Percentiles rank a stretch among this genome's conserved stretches.
Conservation (phyloP, 805 yeast genomes). For the Starmerella ratchasimensis region DNA sequence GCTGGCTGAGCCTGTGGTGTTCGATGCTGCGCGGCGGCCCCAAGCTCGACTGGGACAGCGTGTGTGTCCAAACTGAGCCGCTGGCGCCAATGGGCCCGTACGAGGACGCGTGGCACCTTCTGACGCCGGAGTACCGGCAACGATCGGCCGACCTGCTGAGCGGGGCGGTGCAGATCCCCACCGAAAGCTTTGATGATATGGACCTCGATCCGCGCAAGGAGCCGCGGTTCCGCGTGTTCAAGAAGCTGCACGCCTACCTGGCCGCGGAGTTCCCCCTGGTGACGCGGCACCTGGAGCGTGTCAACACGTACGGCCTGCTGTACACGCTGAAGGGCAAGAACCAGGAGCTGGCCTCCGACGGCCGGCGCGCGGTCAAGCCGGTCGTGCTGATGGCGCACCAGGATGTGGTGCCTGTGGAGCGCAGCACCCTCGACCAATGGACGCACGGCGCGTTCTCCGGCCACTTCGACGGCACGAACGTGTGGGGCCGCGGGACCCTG, state of each 20-base stretch:
- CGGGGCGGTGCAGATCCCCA: constrained; percentile 51
- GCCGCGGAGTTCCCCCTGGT: constrained; percentile 42
- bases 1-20: constrained; percentile 2
- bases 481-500: constrained; percentile 68
- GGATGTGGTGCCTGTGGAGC: constrained; percentile 68
- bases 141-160: constrained; percentile 13
- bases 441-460: constrained; percentile 52
- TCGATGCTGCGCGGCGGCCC: background rate
- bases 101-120: constrained; percentile 7
- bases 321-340: constrained; percentile 49
- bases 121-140: constrained; percentile 8
- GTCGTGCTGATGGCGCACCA: constrained; percentile 60
- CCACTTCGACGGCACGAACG: constrained; percentile 45
- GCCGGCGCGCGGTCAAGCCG: too few species aligned
- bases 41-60: background rate
- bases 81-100: constrained; percentile 4
- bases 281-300: constrained; percentile 34
- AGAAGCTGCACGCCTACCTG: constrained; percentile 40
- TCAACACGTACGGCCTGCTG: constrained; percentile 52
- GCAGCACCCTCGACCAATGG: constrained; percentile 45
- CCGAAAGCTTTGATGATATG: constrained; percentile 47
- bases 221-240: constrained; percentile 36
- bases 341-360: constrained; percentile 13
- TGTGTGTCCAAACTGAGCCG: constrained; percentile 11
- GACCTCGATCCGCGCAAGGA: constrained; percentile 35